Evolutionary conservation across 495 filamentous ascomycete genomes (phyloP).

Genomic region (Hypomontagnella submonticulosa): DNA sequence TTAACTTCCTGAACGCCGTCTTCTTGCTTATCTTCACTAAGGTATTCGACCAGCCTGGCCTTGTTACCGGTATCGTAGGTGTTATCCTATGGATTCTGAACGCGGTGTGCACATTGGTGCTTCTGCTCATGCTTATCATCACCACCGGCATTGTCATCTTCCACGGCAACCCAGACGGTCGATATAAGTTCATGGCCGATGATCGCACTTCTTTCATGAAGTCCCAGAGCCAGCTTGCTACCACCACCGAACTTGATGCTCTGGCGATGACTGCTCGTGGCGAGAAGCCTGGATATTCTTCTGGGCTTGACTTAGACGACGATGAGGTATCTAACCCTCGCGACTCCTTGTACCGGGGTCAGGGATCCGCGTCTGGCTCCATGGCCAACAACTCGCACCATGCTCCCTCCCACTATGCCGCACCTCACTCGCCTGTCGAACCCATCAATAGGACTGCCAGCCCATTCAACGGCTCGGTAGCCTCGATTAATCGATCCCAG

Average conservation of each 20-base stretch:
- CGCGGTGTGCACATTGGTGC: constrained; percentile 85
- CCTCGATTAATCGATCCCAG: constrained; percentile 37
- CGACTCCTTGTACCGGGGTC: constrained; percentile 47
- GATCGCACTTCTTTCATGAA: constrained; percentile 99
- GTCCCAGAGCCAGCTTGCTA: constrained; percentile 83
- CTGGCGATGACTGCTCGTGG: constrained; percentile 91
- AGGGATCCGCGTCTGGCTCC: constrained; percentile 40
- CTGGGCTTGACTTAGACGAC: constrained; percentile 74
- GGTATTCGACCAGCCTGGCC: constrained; percentile 82
- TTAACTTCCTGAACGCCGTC: constrained; percentile 92
- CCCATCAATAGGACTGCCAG: constrained; percentile 39
- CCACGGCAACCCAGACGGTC: constrained; percentile 93
- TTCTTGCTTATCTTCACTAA: constrained; percentile 84
- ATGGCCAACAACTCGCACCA: constrained; percentile 30
- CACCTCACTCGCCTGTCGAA: constrained; percentile 33
- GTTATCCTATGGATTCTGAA: constrained; percentile 94
- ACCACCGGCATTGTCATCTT: constrained; percentile 84
- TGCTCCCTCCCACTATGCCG: constrained; percentile 31
- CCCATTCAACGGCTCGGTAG: constrained; percentile 32
- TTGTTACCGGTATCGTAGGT: constrained; percentile 93
- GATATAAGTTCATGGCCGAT: constrained; percentile 96
- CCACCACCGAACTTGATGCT: constrained; percentile 85
- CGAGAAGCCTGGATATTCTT: constrained; percentile 76
- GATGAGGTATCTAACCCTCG: constrained; percentile 72
- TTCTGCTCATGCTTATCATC: constrained; percentile 87